These are phyloP conservation scores for Casuarina cunninghamiana DNA, from an alignment of 306 rosid species.

Conservation along the genomic window DNA sequence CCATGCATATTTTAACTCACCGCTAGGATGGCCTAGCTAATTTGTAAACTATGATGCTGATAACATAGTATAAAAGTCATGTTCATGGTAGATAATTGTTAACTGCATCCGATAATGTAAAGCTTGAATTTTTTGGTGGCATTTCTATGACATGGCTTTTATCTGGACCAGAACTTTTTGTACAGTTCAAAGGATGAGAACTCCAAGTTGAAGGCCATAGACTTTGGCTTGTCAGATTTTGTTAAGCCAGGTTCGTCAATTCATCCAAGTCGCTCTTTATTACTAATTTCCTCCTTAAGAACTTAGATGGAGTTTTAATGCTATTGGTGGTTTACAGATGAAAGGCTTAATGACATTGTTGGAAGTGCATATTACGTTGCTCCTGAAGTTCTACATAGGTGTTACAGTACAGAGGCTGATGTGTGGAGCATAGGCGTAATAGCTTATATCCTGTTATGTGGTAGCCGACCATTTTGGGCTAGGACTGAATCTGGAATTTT, in stretches of 20 bases:
- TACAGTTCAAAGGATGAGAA: slow-evolving; percentile 81
- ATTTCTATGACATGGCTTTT: slow-evolving; percentile 11
- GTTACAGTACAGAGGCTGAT: slow-evolving; percentile 94
- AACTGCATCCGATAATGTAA: slow-evolving; percentile 24
- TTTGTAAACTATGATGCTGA: neutral
- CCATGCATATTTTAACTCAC: neutral
- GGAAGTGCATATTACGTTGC: slow-evolving; percentile 99
- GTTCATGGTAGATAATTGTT: slow-evolving; percentile 19
- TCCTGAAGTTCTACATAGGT: slow-evolving; percentile 97
- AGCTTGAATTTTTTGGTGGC: neutral
- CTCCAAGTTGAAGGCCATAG: slow-evolving; percentile 89
- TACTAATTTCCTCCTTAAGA: slow-evolving; percentile 21
- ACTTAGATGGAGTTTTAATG: slow-evolving; percentile 28
- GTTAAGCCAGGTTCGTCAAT: slow-evolving; percentile 79
- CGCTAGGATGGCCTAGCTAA: neutral
- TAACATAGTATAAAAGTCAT: slow-evolving; percentile 1
- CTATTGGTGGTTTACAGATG: slow-evolving; percentile 56
- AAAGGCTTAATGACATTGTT: slow-evolving; percentile 95
- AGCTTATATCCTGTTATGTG: slow-evolving; percentile 95
- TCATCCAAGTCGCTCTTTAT: slow-evolving; percentile 14
- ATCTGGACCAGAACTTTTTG: slow-evolving; percentile 74
- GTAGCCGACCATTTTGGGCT: slow-evolving; percentile 99
- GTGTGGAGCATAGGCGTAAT: slow-evolving; percentile 98
- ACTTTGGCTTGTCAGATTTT: slow-evolving; percentile 95
- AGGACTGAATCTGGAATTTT: slow-evolving; percentile 96